A percentile compares a stretch with the other conserved stretches of the same genome.
phyloP scores from a whole-genome alignment of 768 basidiomycete genomes.

The Chlorophyllum brunneum region DNA sequence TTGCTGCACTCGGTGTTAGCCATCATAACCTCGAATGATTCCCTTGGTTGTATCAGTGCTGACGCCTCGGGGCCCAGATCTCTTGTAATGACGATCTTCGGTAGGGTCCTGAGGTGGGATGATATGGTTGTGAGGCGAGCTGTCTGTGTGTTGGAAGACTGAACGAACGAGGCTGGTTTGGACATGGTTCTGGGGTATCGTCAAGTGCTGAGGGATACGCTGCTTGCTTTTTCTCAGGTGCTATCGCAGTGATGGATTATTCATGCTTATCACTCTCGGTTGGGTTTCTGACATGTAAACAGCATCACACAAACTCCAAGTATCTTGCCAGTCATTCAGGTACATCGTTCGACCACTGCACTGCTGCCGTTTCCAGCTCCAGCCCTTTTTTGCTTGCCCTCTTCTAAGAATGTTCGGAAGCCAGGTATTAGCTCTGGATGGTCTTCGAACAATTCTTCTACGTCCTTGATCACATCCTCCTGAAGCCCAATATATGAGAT shows the following conservation, averaged over 20 bases:
- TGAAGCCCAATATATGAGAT: not conserved
- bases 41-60: conserved; percentile 44
- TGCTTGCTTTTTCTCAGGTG: not conserved
- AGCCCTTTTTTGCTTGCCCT: not conserved
- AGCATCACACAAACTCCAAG: not conserved
- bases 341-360: not conserved
- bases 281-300: not conserved
- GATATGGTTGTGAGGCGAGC: conserved; percentile 19
- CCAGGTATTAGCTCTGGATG: conserved; percentile 4
- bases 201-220: not conserved
- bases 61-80: conserved; percentile 63
- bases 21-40: conserved; percentile 48
- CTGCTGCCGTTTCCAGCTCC: not conserved
- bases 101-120: conserved; percentile 17
- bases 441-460: conserved; percentile 2
- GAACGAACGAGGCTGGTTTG: conserved; percentile 1
- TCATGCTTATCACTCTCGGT: no score
- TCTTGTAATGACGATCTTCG: conserved; percentile 54
- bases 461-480: conserved; percentile 7
- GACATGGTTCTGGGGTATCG: not conserved
- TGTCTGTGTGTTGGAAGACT: not conserved
- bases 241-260: not conserved
- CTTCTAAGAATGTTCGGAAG: not conserved
- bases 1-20: not conserved
- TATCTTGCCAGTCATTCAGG: not conserved